Base-by-base conservation (phyloP, 2,329 filamentous ascomycete genomes). In the Alternaria tenuissima region DNA sequence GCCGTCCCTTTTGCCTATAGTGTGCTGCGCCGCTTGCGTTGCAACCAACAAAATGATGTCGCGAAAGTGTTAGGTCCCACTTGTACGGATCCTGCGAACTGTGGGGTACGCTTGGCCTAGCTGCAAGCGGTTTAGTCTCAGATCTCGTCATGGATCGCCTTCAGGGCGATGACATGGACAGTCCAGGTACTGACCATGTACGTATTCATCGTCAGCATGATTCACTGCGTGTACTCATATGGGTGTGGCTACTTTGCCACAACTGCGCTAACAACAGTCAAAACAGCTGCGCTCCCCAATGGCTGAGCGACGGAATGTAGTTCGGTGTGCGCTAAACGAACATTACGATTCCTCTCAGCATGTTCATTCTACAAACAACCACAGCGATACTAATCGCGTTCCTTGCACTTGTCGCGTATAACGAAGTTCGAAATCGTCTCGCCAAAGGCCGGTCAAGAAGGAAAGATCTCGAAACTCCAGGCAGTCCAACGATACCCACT, bases 281-380 rank as follows among this genome's bases (percentile, higher is more conserved):
- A 60, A 60, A 18, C 28, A 4, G 14, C 11, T 18, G 12, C 26
- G 22, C 24, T 42, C n/a, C 43, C 47, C 9, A n/a, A 47, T 57
- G 41, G 57, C 32, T 28, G 5, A 18, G 20, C 20, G 22, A 24
- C 7, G 28, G 20, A 6, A 36, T 14, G n/a, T 34, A 41, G n/a
- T 22, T 42, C 32, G 34, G 43, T 30, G 24, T 44, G 26, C 32
- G 22, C n/a, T 8, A 49, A 55, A 54, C 49, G n/a, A 26, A 41
- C 47, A 16, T 34, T 30, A 7, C 26, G 12, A 48, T 6, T 55
- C 38, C n/a, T 34, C 20, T 11, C 38, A 38, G 6, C 38, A 71
- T 71, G 68, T 71, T 63, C 46, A 62, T 67, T 16, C 55, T 68
- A 53, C 65, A 63, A 47, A 71, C 65, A 34, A 70, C 67, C n/a